Conservation (phyloP, 2,329 filamentous ascomycete genomes). For the Monilinia laxa region DNA sequence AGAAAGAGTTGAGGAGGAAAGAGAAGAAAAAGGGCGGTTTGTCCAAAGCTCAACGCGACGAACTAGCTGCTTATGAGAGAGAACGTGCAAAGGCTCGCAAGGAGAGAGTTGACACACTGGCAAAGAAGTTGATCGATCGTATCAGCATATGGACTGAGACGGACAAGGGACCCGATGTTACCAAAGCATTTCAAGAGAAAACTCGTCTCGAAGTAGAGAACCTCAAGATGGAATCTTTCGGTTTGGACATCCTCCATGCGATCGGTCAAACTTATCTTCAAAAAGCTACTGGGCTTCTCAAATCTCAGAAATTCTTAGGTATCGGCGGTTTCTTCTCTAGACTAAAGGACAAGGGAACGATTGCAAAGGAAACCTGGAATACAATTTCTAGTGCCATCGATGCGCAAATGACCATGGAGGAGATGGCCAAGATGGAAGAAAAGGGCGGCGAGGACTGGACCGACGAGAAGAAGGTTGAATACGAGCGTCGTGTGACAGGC, state of each 20-base stretch:
- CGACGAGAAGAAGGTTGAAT: constrained; percentile 93
- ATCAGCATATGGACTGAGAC: constrained; percentile 97
- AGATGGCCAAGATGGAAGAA: constrained; percentile 96
- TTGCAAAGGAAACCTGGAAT: constrained; percentile 98
- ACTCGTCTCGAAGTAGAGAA: constrained; percentile 94
- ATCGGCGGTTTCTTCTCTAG: constrained; percentile 93
- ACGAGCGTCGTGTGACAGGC: constrained; percentile 91
- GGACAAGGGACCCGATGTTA: constrained; percentile 83
- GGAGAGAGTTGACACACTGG: constrained; percentile 82
- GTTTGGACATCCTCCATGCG: constrained; percentile 91
- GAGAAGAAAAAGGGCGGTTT: constrained; percentile 88
- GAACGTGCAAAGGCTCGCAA: constrained; percentile 82
- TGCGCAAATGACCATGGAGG: constrained; percentile 97
- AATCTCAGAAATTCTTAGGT: constrained; percentile 94
- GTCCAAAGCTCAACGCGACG: constrained; percentile 88
- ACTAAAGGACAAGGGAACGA: constrained; percentile 91
- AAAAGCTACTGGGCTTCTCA: constrained; percentile 84
- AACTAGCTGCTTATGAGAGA: constrained; percentile 81
- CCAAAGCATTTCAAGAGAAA: constrained; percentile 88
- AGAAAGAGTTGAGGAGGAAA: constrained; percentile 74
- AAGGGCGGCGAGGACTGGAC: constrained; percentile 96
- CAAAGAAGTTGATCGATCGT: constrained; percentile 82
- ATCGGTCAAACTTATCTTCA: constrained; percentile 88
- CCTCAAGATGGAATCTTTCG: constrained; percentile 98
- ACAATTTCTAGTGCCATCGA: constrained; percentile 96